Conservation (phyloP, 2,329 filamentous ascomycete species). For the Plectosphaerella plurivora region DNA sequence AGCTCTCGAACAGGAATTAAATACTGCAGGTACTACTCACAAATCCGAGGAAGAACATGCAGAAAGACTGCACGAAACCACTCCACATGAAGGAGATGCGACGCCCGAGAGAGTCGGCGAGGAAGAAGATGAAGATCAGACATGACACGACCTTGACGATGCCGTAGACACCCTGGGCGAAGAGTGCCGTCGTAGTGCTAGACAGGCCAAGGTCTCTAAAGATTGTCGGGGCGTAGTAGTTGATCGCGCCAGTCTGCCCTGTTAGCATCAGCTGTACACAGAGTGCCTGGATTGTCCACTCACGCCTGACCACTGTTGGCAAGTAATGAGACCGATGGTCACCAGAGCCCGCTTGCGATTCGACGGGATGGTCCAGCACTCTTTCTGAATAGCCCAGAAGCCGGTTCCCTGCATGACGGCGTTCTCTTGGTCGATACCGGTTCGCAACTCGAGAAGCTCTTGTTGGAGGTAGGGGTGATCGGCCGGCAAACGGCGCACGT, state of each 20-base stretch:
- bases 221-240: conserved; percentile 60
- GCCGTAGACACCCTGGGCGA: conserved; percentile 65
- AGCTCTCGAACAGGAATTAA: too few species aligned
- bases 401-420: conserved; percentile 7
- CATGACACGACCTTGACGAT: conserved; percentile 62
- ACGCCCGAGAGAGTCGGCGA: conserved; percentile 60
- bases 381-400: conserved; percentile 7
- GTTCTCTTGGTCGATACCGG: conserved; percentile 22
- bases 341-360: conserved; percentile 18
- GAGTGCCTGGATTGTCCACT: too few species aligned
- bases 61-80: conserved; percentile 18
- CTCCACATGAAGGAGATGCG: conserved; percentile 28
- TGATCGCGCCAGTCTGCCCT: conserved; percentile 22
- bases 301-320: conserved; percentile 18
- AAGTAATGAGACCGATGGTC: conserved; percentile 17
- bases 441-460: conserved; percentile 24
- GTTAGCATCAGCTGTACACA: conserved; percentile 5
- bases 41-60: conserved; percentile 58
- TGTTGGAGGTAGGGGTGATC: conserved; percentile 30
- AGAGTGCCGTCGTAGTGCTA: conserved; percentile 49
- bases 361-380: conserved; percentile 11
- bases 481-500: conserved; percentile 26
- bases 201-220: conserved; percentile 54
- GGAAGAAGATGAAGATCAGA: conserved; percentile 55
- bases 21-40: too few species aligned